Percentiles rank a stretch among this genome's conserved stretches.
Conservation (phyloP, 345 rosid species). For the Dimocarpus longan region DNA sequence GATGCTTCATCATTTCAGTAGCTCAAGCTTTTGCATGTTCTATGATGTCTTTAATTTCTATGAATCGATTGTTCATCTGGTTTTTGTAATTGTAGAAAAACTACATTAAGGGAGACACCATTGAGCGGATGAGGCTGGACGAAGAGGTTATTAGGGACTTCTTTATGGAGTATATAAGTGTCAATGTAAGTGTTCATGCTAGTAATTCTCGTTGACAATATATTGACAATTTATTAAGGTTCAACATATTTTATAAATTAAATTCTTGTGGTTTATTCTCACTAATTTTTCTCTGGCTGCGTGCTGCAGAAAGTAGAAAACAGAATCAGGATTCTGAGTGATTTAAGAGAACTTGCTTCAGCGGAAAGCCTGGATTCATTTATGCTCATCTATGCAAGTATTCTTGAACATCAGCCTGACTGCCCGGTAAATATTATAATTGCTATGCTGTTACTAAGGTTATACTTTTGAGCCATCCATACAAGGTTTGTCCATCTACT, state of each 20-base stretch:
- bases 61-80: slow-evolving; percentile 11
- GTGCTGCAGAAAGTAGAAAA: slow-evolving; percentile 82
- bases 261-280: not conserved
- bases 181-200: slow-evolving; percentile 59
- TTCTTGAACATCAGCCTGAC: slow-evolving; percentile 97
- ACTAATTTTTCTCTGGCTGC: slow-evolving; percentile 19
- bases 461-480: too few relatives aligned
- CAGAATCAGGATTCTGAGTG: slow-evolving; percentile 85
- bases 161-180: slow-evolving; percentile 90
- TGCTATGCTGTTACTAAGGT: slow-evolving; percentile 18
- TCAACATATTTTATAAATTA: not conserved
- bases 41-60: slow-evolving; percentile 14
- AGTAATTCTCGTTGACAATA: not conserved
- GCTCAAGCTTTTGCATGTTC: slow-evolving; percentile 10
- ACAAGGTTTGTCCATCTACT: not conserved
- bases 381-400: slow-evolving; percentile 88
- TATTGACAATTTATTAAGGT: not conserved
- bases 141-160: slow-evolving; percentile 97
- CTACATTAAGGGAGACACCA: slow-evolving; percentile 93
- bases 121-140: slow-evolving; percentile 92
- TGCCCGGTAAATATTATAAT: slow-evolving; percentile 68
- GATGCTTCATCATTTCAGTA: not conserved
- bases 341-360: slow-evolving; percentile 97
- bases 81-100: slow-evolving; percentile 59
- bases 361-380: slow-evolving; percentile 97